Evolutionary conservation across 2,329 filamentous ascomycete genomes (phyloP).

Genomic region (Apiospora koreana): DNA sequence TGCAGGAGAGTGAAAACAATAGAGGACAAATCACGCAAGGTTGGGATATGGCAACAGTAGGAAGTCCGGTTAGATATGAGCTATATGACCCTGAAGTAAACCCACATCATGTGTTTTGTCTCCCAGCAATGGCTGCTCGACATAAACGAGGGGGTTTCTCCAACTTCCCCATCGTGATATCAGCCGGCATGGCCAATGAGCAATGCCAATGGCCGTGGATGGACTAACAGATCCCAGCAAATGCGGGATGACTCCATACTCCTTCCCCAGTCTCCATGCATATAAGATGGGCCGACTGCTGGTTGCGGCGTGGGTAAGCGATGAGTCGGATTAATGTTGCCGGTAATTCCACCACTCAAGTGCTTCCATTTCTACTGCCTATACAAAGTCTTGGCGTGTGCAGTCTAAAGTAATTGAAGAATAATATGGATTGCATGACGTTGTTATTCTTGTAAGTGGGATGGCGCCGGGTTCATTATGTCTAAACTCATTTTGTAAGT

Average conservation of each 20-base stretch:
- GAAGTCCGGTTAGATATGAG: neutral
- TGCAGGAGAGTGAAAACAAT: neutral
- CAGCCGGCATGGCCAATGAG: slow-evolving; percentile 9
- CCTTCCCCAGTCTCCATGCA: slow-evolving; percentile 3
- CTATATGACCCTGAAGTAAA: neutral
- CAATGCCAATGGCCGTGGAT: neutral
- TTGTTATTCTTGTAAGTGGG: neutral
- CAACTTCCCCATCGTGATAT: slow-evolving; percentile 2
- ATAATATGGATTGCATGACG: neutral
- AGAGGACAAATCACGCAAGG: neutral
- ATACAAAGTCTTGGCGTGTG: neutral
- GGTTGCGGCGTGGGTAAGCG: neutral
- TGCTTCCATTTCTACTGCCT: neutral
- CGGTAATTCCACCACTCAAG: slow-evolving; percentile 40
- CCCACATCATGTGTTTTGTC: neutral
- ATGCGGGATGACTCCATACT: neutral
- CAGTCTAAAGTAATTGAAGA: neutral
- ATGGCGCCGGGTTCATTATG: neutral
- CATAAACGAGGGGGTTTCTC: slow-evolving; percentile 1
- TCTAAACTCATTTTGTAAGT: neutral
- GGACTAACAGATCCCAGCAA: neutral
- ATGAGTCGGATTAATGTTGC: slow-evolving; percentile 21
- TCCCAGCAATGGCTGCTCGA: neutral
- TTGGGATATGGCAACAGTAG: neutral
- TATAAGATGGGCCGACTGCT: neutral